A percentile compares a stretch with the other conserved stretches of the same genome.
Conservation (phyloP, 2,329 filamentous ascomycete species). For the Lasiodiplodia sp. region DNA sequence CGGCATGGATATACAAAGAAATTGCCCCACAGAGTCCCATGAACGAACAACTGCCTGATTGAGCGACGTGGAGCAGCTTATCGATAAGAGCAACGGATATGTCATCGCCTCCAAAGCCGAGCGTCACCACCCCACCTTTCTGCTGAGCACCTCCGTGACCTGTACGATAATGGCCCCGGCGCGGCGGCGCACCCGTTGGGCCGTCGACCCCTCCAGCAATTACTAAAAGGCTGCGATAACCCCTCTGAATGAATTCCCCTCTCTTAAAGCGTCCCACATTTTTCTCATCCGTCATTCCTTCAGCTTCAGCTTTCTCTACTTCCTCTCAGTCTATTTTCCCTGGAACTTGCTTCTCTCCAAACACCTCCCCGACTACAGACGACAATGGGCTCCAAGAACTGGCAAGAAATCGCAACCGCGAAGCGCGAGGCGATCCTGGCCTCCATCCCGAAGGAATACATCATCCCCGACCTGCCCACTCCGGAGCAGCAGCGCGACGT, state of each 20-base stretch:
- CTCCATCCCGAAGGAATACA: constrained; percentile 23
- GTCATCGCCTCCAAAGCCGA: constrained; percentile 2
- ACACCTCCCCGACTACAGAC: background rate
- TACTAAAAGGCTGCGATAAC: background rate
- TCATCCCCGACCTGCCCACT: constrained; percentile 19
- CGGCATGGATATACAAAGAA: no score
- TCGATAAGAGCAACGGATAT: constrained; percentile 10
- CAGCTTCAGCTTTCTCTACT: background rate
- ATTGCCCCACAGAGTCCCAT: background rate
- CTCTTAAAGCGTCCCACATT: background rate
- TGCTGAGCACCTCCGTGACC: background rate
- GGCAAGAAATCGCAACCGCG: constrained; percentile 23
- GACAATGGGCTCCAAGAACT: constrained; percentile 8
- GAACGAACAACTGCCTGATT: background rate
- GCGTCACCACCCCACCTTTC: constrained; percentile 21
- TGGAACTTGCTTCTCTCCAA: background rate
- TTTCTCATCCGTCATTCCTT: background rate
- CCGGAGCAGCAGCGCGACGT: constrained; percentile 42
- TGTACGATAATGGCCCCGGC: constrained; percentile 6
- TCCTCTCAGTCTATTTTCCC: background rate
- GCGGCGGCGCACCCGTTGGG: background rate
- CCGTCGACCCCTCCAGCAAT: background rate
- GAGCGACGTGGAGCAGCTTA: background rate
- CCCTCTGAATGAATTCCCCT: background rate
- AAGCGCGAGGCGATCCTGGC: constrained; percentile 27